These are phyloP conservation scores for Sarocladiaceae sp. DNA, from an alignment of 2,329 filamentous ascomycete genomes.

Conservation along the genomic window DNA sequence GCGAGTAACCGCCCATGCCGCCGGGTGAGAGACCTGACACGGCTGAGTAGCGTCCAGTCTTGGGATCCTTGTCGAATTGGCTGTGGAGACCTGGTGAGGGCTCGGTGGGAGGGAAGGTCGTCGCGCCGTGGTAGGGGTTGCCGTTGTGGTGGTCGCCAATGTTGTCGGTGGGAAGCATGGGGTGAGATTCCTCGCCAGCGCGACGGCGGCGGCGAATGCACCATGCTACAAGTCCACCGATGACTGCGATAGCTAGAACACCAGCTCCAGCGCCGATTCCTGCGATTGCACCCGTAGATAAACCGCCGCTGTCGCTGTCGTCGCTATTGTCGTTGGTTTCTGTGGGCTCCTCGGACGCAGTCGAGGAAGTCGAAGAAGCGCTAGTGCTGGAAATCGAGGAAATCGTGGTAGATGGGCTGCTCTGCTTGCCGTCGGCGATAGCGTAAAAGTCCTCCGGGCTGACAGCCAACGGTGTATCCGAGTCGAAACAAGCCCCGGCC, in stretches of 20 bases:
- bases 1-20: not conserved
- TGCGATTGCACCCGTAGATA: constrained; percentile 26
- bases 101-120: constrained; percentile 12
- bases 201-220: constrained; percentile 24
- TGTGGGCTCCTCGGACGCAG: not conserved
- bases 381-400: constrained; percentile 14
- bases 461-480: constrained; percentile 34
- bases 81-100: not conserved
- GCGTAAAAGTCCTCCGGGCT: constrained; percentile 31
- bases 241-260: constrained; percentile 21
- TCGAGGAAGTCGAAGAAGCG: constrained; percentile 15
- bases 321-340: constrained; percentile 4
- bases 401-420: constrained; percentile 14
- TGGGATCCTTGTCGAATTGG: not conserved
- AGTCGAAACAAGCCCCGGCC: constrained; percentile 33
- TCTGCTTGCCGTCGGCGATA: constrained; percentile 20
- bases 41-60: not conserved
- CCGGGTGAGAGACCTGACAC: constrained; percentile 5
- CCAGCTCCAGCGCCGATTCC: constrained; percentile 27
- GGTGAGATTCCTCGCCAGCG: constrained; percentile 22
- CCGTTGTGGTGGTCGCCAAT: constrained; percentile 14
- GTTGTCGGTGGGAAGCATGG: constrained; percentile 22
- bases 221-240: constrained; percentile 20
- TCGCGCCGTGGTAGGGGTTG: constrained; percentile 13
- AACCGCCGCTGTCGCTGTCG: constrained; percentile 10